phyloP scores from a whole-genome alignment of 192 early-diverging fungal genomes.

The Entomortierella chlamydospora region DNA sequence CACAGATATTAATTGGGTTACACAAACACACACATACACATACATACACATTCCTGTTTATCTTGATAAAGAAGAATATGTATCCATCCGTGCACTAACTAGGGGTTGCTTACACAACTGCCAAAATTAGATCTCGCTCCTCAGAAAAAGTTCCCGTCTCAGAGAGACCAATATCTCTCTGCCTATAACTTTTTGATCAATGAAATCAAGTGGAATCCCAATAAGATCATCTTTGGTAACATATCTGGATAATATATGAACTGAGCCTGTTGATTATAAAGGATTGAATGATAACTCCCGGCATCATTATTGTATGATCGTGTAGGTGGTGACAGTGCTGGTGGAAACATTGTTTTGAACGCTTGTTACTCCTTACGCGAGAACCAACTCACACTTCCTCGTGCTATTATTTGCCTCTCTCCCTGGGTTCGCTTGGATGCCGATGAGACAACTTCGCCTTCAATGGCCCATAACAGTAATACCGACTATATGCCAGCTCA shows the following conservation, averaged over 20 bases:
- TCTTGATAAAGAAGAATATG: too few relatives aligned
- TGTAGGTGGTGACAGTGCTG: slow-evolving; percentile 42
- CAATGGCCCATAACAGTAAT: slow-evolving; percentile 49
- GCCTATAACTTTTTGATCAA: slow-evolving; percentile 46
- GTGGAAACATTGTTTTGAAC: slow-evolving; percentile 45
- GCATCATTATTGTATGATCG: too few relatives aligned
- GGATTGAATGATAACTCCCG: too few relatives aligned
- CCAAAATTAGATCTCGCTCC: slow-evolving; percentile 43
- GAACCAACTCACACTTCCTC: slow-evolving; percentile 29
- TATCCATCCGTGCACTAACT: too few relatives aligned
- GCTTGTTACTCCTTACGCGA: slow-evolving; percentile 39
- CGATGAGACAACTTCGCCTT: slow-evolving; percentile 26
- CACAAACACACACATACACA: too few relatives aligned
- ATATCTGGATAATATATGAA: too few relatives aligned
- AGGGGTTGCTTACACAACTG: background rate
- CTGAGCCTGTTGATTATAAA: too few relatives aligned
- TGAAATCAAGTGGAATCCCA: slow-evolving; percentile 49
- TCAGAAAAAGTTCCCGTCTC: slow-evolving; percentile 47
- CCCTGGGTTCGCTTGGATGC: slow-evolving; percentile 51
- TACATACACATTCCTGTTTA: too few relatives aligned
- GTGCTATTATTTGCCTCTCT: slow-evolving; percentile 43
- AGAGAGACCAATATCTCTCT: slow-evolving; percentile 44
- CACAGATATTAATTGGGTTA: too few relatives aligned
- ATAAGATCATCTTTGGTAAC: slow-evolving; percentile 54
- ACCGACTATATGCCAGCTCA: slow-evolving; percentile 52